Base-by-base conservation (phyloP, 2,329 filamentous ascomycete genomes). In the Colletotrichum sp. region DNA sequence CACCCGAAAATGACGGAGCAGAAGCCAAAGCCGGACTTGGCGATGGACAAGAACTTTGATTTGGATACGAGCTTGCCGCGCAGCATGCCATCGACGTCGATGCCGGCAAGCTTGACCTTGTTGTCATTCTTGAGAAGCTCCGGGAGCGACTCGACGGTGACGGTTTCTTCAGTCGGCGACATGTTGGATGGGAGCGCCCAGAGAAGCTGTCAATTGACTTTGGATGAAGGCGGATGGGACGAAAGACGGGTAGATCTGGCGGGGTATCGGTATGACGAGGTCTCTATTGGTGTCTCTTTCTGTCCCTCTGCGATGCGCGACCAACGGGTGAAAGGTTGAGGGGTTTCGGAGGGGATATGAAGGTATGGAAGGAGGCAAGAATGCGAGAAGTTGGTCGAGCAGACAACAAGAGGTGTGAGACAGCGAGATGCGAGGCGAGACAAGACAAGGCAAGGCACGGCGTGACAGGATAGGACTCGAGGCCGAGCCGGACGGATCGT, bases 1-100 rank as follows among this genome's bases (percentile, higher is more conserved):
- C 96, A 98, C 83, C 96, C 96, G 81, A 98, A 98, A 78, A 98
- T 92, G 79, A 98, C 95, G 24, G 94, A 97, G 88, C 96, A 98
- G 88, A 98, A 98, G 70, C 96, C 96, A 80, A 98, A 98, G 67
- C 96, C 96, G 60, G 92, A 90, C 57, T 91, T 85, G n/a, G 93
- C 93, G 69, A 98, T 91, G 34, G 94, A 95, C 48, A 98, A 88
- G 85, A 98, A 98, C 87, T 98, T 98, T 83, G 93, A 94, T 89
- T 98, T 98, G 80, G 95, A 95, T 85, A 98, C 93, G 77, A 98
- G 90, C 87, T 98, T 98, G 80, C 96, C 96, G 72, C 96, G 94
- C 71, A 98, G 88, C 67, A 95, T 92, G 78, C 96, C 96, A 82
- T 98, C 96, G 74, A 96, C 94, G 83, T 98, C 96, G 77, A 97